Percentiles rank a stretch among this genome's conserved stretches.
Evolutionary conservation across 2,329 filamentous ascomycete species (phyloP).

Genomic region (Fusarium foetens): DNA sequence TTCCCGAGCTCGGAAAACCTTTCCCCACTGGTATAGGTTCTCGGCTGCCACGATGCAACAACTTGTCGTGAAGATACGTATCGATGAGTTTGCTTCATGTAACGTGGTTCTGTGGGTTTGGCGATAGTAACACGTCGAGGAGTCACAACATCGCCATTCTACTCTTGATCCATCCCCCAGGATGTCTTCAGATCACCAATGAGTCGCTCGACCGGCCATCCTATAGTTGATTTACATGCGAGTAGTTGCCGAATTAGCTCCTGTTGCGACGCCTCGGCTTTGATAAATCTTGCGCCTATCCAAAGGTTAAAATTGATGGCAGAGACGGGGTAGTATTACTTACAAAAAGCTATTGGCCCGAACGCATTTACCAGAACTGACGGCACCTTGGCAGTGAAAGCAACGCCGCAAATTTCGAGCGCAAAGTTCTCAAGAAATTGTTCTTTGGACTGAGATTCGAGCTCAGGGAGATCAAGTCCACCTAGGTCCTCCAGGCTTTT

Average conservation of each 20-base stretch:
- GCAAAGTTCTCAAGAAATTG: conserved; percentile 50
- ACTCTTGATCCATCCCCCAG: conserved; percentile 34
- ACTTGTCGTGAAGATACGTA: not conserved
- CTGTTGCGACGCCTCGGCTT: conserved; percentile 39
- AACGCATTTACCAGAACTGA: conserved; percentile 60
- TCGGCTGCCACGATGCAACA: not conserved
- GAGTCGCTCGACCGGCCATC: conserved; percentile 54
- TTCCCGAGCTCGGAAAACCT: conserved; percentile 45
- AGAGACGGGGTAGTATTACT: conserved; percentile 18
- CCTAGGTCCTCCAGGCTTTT: conserved; percentile 8
- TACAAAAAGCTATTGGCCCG: conserved; percentile 59
- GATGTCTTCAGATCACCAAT: conserved; percentile 44
- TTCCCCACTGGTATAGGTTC: conserved; percentile 12
- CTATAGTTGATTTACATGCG: conserved; percentile 49
- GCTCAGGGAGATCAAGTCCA: not conserved
- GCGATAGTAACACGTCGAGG: accelerated
- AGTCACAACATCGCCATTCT: not conserved
- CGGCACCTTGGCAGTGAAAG: conserved; percentile 55
- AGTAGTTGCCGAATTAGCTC: conserved; percentile 48
- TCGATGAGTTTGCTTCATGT: not conserved
- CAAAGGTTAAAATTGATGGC: not conserved
- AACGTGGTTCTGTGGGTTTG: not conserved
- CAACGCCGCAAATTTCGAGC: conserved; percentile 55
- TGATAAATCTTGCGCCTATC: conserved; percentile 48
- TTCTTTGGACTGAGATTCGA: conserved; percentile 1